Conservation (phyloP, 1,284 basidiomycete genomes). For the Leucoagaricus sp. region DNA sequence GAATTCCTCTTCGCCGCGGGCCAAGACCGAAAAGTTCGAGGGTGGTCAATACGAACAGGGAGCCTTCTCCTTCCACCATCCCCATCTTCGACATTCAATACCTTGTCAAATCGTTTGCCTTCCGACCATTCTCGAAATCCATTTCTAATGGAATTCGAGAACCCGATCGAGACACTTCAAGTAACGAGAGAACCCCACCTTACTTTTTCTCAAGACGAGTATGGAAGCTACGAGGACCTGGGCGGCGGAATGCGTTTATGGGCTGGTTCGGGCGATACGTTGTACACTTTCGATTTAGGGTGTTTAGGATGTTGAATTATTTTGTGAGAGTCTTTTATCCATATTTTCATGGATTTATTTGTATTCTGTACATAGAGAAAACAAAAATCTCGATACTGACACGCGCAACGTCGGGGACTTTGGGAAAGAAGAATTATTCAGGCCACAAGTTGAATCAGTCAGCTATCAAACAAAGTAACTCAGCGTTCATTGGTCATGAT, state of each 20-base stretch:
- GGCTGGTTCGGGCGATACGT: constrained; percentile 39
- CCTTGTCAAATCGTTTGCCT: background rate
- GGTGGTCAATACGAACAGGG: constrained; percentile 67
- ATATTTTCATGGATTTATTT: too few relatives aligned
- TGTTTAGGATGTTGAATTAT: too few relatives aligned
- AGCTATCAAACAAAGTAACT: too few relatives aligned
- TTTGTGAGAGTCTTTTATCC: too few relatives aligned
- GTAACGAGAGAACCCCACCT: constrained; percentile 32
- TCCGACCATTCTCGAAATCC: constrained; percentile 1
- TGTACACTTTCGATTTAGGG: constrained; percentile 46
- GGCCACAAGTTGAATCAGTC: too few relatives aligned
- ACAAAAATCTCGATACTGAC: too few relatives aligned
- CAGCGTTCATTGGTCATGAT: too few relatives aligned
- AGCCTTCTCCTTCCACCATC: constrained; percentile 34
- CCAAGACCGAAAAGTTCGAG: constrained; percentile 59
- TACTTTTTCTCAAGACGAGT: too few relatives aligned
- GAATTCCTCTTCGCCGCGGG: constrained; percentile 76
- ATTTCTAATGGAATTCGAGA: background rate
- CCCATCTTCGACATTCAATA: constrained; percentile 5
- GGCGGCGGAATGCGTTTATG: constrained; percentile 38
- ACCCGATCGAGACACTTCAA: background rate
- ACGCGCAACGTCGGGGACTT: too few relatives aligned
- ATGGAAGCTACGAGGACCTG: too few relatives aligned
- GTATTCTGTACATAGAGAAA: too few relatives aligned
- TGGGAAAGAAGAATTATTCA: too few relatives aligned